Evolutionary conservation across 2,329 filamentous ascomycete genomes (phyloP), one percentile per base, ranked within the genome.

Genomic region (Exophiala lecanii-corni): DNA sequence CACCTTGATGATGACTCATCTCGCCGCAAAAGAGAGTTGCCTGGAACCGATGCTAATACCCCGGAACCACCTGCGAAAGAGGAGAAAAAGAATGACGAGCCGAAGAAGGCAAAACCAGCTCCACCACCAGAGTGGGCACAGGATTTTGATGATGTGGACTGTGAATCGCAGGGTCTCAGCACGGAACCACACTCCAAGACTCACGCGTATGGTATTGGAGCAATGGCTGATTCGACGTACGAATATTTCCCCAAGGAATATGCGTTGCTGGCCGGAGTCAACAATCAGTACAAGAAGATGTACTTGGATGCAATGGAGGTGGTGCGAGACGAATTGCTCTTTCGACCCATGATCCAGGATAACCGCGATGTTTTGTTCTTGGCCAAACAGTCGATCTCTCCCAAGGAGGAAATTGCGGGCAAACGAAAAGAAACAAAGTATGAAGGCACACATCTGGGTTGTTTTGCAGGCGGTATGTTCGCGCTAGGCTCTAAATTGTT

Each of bases 401-500:
- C 55, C 9, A 37, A 47, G 13, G 48, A 57, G 18, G 49, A 54
- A 20, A 40, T 41, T 4, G 33, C 31, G 12, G 37, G 41, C 5
- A 48, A 48, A 16, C 43, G 39, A 28, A 46, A 49, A 18, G 54
- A 60, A n/a, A 61, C 76, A 4, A 62, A 69, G 9, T 70, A 76
- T 9, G 70, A 79, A 51, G 69, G 72, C 18, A 71, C 77, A 39
- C 78, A 82, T 58, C 66, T 81, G 10, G 69, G 67, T 17, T 82
- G 78, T 62, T 81, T 78, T 55, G 68, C 73, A 0, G 78, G 78
- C 9, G 78, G 77, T 39, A 81, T 81, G 77, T 75, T 79, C 47
- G 78, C 73, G 0, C 60, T 82, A 0, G 78, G 77, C 19, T 72
- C 76, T 33, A 76, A 73, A 54, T 56, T 81, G 1, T 80, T 81